These are phyloP conservation scores for Limnomonas spitsbergensis DNA, from an alignment of 139 green algal genomes.

Conservation along the genomic window DNA sequence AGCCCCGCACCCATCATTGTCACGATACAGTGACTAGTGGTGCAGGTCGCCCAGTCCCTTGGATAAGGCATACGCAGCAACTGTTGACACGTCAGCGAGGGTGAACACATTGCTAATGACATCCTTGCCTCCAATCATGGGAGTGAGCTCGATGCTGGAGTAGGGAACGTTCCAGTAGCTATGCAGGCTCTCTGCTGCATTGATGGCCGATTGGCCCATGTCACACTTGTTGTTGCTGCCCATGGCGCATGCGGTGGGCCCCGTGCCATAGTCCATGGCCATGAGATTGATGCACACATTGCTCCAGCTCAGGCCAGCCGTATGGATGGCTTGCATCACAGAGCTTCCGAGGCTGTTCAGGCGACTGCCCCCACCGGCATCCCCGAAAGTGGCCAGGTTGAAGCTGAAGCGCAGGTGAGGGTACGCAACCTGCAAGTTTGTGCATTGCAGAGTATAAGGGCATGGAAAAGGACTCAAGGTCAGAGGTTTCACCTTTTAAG, in stretches of 20 bases:
- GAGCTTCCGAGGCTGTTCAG: constrained; percentile 1
- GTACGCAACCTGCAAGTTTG: background rate
- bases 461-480: too few relatives aligned
- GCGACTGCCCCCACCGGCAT: background rate
- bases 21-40: constrained; percentile 16
- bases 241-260: background rate
- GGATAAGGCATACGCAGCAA: background rate
- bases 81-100: constrained; percentile 7
- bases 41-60: constrained; percentile 14
- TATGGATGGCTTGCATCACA: constrained; percentile 13
- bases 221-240: constrained; percentile 1
- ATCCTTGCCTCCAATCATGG: constrained; percentile 31
- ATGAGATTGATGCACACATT: constrained; percentile 31
- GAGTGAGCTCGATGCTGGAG: constrained; percentile 21
- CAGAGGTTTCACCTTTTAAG: too few relatives aligned
- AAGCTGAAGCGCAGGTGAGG: constrained; percentile 18
- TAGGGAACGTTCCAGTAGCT: constrained; percentile 15
- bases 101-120: constrained; percentile 9
- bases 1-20: constrained; percentile 8
- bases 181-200: background rate
- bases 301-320: constrained; percentile 13
- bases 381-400: constrained; percentile 15
- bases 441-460: too few relatives aligned
- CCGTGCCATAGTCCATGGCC: constrained; percentile 9
- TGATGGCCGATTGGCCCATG: constrained; percentile 23